phyloP scores from a whole-genome alignment of 2,329 filamentous ascomycete genomes.

The Magnaporthales sp. region DNA sequence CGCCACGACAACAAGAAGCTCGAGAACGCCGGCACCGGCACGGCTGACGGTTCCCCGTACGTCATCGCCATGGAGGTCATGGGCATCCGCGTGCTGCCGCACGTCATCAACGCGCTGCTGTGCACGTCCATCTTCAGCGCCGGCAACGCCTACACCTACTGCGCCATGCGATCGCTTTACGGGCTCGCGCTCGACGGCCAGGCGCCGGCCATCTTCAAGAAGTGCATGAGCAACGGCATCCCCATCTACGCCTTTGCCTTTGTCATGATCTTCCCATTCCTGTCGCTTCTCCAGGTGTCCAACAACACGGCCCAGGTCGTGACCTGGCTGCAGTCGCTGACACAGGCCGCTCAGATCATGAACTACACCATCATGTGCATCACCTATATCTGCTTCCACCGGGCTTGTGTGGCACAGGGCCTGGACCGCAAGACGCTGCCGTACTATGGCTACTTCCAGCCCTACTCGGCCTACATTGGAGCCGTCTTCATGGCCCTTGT shows the following conservation, averaged over 20 bases:
- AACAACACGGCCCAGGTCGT: constrained; percentile 46
- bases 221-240: constrained; percentile 48
- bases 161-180: constrained; percentile 51
- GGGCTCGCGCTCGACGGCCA: constrained; percentile 49
- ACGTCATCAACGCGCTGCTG: constrained; percentile 54
- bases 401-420: constrained; percentile 44
- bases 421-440: constrained; percentile 43
- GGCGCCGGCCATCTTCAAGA: constrained; percentile 40
- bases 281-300: constrained; percentile 55
- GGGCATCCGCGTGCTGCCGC: constrained; percentile 41
- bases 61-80: constrained; percentile 51
- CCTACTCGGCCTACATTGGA: constrained; percentile 43
- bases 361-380: constrained; percentile 48
- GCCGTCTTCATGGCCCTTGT: constrained; percentile 31
- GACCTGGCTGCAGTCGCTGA: constrained; percentile 50
- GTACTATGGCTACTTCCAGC: constrained; percentile 47
- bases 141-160: constrained; percentile 54
- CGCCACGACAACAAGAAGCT: constrained; percentile 50
- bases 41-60: constrained; percentile 45
- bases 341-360: constrained; percentile 51
- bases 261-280: constrained; percentile 50
- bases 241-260: constrained; percentile 54
- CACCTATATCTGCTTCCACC: constrained; percentile 50
- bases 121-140: constrained; percentile 51
- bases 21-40: constrained; percentile 36